Conservation (phyloP, 2,329 filamentous ascomycete species). For the Pezicula radicicola region DNA sequence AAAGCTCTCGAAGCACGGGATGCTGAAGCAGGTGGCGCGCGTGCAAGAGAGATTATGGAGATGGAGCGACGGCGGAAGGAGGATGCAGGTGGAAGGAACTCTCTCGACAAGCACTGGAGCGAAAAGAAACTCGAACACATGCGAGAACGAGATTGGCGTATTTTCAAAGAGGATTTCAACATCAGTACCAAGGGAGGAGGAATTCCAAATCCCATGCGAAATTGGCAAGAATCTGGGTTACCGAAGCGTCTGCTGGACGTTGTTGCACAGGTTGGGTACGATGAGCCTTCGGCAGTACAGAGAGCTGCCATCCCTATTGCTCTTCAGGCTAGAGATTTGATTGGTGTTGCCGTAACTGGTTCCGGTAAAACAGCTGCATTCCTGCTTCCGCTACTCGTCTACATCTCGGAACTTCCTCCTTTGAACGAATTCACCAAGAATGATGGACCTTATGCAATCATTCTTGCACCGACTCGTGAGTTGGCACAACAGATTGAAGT, state of each 20-base stretch:
- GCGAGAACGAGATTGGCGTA: constrained; percentile 97
- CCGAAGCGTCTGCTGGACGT: constrained; percentile 77
- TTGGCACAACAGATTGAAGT: constrained; percentile 95
- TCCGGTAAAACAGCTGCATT: constrained; percentile 98
- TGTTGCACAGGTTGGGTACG: constrained; percentile 81
- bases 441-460: constrained; percentile 95
- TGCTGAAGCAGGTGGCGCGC: constrained; percentile 68
- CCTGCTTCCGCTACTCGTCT: constrained; percentile 85
- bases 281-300: constrained; percentile 88
- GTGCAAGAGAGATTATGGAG: constrained; percentile 78
- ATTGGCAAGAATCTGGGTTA: constrained; percentile 81
- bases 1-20: constrained; percentile 73
- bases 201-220: constrained; percentile 95
- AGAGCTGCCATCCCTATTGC: constrained; percentile 94
- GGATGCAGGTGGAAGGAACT: constrained; percentile 65
- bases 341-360: constrained; percentile 95
- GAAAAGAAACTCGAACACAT: constrained; percentile 91
- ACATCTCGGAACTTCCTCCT: constrained; percentile 86
- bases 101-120: constrained; percentile 90
- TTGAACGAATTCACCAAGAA: constrained; percentile 85
- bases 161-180: constrained; percentile 99
- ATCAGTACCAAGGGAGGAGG: constrained; percentile 90
- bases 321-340: constrained; percentile 88
- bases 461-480: constrained; percentile 94
- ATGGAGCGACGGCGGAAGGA: constrained; percentile 79